These are phyloP conservation scores for Cryptosporidium ryanae DNA, from an alignment of 169 alveolate genomes.

Conservation along the genomic window DNA sequence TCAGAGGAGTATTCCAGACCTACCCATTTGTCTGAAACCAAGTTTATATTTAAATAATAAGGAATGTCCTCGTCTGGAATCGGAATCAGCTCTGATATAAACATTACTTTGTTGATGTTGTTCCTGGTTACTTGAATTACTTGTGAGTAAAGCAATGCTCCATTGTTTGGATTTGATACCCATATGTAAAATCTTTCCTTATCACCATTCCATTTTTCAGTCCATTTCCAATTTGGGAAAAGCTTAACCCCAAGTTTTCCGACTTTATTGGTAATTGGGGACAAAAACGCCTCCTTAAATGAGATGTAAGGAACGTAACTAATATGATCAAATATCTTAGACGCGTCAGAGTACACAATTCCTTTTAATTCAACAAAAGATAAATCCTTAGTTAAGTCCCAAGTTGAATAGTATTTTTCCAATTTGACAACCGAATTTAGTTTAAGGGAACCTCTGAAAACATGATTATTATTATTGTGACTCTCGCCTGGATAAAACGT, in stretches of 20 bases:
- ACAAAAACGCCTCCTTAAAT: constrained; percentile 78
- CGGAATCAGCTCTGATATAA: constrained; percentile 76
- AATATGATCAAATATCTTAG: constrained; percentile 78
- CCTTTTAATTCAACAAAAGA: constrained; percentile 74
- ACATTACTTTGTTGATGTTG: constrained; percentile 77
- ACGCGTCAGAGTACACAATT: constrained; percentile 77
- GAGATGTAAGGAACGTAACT: constrained; percentile 88
- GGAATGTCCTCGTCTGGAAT: constrained; percentile 75
- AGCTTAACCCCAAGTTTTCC: constrained; percentile 85
- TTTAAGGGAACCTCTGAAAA: constrained; percentile 74
- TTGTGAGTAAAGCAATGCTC: constrained; percentile 89
- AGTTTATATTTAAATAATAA: constrained; percentile 76
- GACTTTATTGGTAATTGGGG: constrained; percentile 89
- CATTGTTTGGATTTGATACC: constrained; percentile 89
- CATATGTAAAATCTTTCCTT: constrained; percentile 82
- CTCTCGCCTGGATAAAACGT: constrained; percentile 70
- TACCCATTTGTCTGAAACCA: constrained; percentile 75
- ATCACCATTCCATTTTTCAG: constrained; percentile 91
- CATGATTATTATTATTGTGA: constrained; percentile 43
- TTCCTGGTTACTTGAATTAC: constrained; percentile 80
- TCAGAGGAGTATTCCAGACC: constrained; percentile 54
- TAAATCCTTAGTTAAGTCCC: constrained; percentile 78
- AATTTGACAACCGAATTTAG: constrained; percentile 65
- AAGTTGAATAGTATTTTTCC: constrained; percentile 62
- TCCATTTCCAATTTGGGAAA: constrained; percentile 88